phyloP scores from a whole-genome alignment of 108 stramenopile genomes.

The Schizochytrium sp. region DNA sequence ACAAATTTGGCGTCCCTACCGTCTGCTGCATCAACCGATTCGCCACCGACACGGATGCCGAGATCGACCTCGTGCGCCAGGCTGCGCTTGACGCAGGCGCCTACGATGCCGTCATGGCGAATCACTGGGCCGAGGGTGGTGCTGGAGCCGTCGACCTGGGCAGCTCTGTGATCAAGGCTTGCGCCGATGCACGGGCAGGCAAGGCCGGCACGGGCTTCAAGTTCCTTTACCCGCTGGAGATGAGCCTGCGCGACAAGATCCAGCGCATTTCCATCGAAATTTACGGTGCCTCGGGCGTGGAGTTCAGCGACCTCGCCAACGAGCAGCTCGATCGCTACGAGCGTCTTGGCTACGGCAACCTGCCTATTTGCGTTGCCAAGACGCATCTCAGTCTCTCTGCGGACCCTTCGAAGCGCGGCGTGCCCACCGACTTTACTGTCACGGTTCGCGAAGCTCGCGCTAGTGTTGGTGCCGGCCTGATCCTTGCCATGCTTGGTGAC shows the following conservation, averaged over 20 bases:
- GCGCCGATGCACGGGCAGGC: constrained; percentile 31
- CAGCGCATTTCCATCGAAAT: constrained; percentile 82
- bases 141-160: constrained; percentile 85
- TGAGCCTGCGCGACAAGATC: constrained; percentile 74
- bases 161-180: constrained; percentile 72
- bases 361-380: constrained; percentile 97
- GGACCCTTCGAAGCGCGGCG: constrained; percentile 81
- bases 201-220: constrained; percentile 50
- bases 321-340: constrained; percentile 82
- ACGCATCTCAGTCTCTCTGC: constrained; percentile 95
- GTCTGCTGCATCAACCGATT: constrained; percentile 91
- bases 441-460: constrained; percentile 87
- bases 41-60: constrained; percentile 76
- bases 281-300: constrained; percentile 89
- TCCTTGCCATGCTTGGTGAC: constrained; percentile 91
- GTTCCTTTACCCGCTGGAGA: constrained; percentile 74
- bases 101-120: constrained; percentile 75
- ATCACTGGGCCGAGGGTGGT: constrained; percentile 95
- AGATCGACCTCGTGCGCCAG: constrained; percentile 75
- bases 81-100: constrained; percentile 78
- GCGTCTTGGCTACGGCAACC: constrained; percentile 70
- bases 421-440: constrained; percentile 75
- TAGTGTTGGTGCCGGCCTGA: constrained; percentile 91
- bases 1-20: constrained; percentile 86
- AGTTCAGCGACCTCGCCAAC: constrained; percentile 74